phyloP scores from a whole-genome alignment of 2,329 filamentous ascomycete species.

The Sarocladiaceae sp. region DNA sequence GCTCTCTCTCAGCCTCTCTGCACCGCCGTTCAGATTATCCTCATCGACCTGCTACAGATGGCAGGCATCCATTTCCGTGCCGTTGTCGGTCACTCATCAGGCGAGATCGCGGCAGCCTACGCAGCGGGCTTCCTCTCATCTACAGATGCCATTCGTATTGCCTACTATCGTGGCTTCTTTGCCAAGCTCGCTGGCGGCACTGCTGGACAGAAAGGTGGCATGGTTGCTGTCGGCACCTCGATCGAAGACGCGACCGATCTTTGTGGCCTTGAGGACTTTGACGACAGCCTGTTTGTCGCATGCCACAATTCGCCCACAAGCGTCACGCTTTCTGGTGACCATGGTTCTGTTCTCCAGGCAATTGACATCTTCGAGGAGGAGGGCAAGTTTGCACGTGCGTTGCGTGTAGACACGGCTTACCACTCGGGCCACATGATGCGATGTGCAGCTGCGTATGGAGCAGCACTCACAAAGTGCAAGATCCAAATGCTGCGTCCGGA shows the following conservation, averaged over 20 bases:
- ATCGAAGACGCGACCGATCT: conserved; percentile 13
- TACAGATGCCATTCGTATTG: conserved; percentile 34
- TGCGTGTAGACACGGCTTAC: conserved; percentile 40
- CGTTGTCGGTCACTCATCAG: conserved; percentile 34
- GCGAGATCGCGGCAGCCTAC: conserved; percentile 39
- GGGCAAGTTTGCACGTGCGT: conserved; percentile 25
- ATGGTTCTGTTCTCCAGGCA: conserved; percentile 10
- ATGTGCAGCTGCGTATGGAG: conserved; percentile 14
- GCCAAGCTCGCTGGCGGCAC: conserved; percentile 24
- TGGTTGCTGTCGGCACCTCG: conserved; percentile 16
- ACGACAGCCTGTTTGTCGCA: conserved; percentile 17
- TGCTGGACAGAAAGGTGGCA: conserved; percentile 11
- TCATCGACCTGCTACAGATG: conserved; percentile 32
- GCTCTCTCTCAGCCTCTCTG: conserved; percentile 31
- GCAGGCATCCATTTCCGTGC: conserved; percentile 28
- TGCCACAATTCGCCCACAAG: conserved; percentile 17
- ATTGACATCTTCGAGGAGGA: conserved; percentile 15
- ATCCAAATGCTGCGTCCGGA: background rate
- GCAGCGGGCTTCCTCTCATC: conserved; percentile 31
- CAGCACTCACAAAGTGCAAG: background rate
- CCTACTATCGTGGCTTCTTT: conserved; percentile 36
- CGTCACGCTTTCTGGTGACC: conserved; percentile 17
- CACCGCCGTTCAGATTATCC: conserved; percentile 35
- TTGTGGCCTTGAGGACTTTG: conserved; percentile 11
- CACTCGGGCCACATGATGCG: conserved; percentile 41